Percentiles rank a stretch among this genome's conserved stretches.
Conservation (phyloP, 495 filamentous ascomycete species). For the Penicillium egyptiacum region DNA sequence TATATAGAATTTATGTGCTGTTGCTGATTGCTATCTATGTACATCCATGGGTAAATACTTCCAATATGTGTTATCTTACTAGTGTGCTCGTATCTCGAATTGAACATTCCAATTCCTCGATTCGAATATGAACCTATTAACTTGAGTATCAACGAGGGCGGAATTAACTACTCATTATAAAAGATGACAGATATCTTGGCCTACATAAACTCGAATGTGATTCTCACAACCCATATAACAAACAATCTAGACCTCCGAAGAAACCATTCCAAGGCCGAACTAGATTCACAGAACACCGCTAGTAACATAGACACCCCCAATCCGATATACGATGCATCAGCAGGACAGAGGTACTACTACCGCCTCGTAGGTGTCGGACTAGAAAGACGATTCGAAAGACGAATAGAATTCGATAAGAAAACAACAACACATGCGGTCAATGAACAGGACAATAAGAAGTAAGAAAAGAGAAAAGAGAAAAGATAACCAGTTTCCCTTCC, state of each 20-base stretch:
- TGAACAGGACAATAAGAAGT: conserved; percentile 28
- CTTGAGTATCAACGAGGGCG: not conserved
- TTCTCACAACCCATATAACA: not conserved
- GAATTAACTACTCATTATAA: not conserved
- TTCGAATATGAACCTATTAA: not conserved
- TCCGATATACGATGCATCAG: conserved; percentile 4
- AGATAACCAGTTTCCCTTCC: conserved; percentile 37
- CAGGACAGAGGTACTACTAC: not conserved
- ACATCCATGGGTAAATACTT: no score
- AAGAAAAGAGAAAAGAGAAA: conserved; percentile 24
- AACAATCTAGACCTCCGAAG: not conserved
- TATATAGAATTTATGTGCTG: no score
- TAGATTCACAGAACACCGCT: not conserved
- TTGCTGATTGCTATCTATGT: no score
- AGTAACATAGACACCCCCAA: not conserved
- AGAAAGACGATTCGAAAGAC: conserved; percentile 5
- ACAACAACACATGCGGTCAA: conserved; percentile 36
- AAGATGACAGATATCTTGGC: not conserved
- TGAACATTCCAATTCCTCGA: not conserved
- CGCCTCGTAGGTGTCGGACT: not conserved
- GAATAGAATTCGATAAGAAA: conserved; percentile 18
- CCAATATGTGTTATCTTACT: no score
- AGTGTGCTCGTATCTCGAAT: no score
- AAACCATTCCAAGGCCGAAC: not conserved
- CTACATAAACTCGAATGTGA: not conserved